Conservation (phyloP, 345 rosid species). For the Murraya paniculata region DNA sequence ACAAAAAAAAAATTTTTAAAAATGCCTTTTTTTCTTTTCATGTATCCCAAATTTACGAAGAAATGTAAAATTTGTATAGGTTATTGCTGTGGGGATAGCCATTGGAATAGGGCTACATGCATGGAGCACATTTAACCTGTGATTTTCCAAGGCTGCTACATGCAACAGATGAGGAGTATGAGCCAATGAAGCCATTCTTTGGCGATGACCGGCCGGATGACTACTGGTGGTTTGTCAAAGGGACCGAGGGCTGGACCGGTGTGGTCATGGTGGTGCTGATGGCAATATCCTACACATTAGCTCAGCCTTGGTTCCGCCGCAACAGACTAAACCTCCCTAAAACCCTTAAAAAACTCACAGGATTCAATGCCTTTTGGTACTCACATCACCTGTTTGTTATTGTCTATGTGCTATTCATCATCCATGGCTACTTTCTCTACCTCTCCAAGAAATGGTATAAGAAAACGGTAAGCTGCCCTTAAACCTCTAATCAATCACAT, state of each 20-base stretch:
- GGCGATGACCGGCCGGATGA: constrained; percentile 52
- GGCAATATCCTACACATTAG: constrained; percentile 58
- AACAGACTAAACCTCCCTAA: constrained; percentile 58
- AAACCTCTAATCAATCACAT: neutral
- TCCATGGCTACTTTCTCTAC: constrained; percentile 62
- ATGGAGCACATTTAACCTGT: constrained; percentile 58
- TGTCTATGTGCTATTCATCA: constrained; percentile 62
- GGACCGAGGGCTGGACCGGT: constrained; percentile 73
- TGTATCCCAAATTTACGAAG: neutral
- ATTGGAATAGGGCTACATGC: constrained; percentile 66
- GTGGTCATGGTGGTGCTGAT: constrained; percentile 69
- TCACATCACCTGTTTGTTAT: constrained; percentile 76
- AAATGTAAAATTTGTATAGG: constrained; percentile 21
- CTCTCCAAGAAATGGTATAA: constrained; percentile 72
- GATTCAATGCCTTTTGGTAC: constrained; percentile 89
- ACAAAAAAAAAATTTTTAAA: too few relatives aligned
- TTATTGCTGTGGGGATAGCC: constrained; percentile 61
- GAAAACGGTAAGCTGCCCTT: constrained; percentile 47
- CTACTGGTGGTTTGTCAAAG: constrained; percentile 82
- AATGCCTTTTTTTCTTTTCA: too few relatives aligned
- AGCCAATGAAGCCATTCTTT: constrained; percentile 59
- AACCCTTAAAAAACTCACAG: constrained; percentile 54
- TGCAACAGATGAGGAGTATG: constrained; percentile 52
- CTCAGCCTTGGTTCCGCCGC: constrained; percentile 78
- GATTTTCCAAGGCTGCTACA: constrained; percentile 79